These are phyloP conservation scores for Ophiostoma ips DNA, from an alignment of 2,329 filamentous ascomycete genomes.

Conservation along the genomic window DNA sequence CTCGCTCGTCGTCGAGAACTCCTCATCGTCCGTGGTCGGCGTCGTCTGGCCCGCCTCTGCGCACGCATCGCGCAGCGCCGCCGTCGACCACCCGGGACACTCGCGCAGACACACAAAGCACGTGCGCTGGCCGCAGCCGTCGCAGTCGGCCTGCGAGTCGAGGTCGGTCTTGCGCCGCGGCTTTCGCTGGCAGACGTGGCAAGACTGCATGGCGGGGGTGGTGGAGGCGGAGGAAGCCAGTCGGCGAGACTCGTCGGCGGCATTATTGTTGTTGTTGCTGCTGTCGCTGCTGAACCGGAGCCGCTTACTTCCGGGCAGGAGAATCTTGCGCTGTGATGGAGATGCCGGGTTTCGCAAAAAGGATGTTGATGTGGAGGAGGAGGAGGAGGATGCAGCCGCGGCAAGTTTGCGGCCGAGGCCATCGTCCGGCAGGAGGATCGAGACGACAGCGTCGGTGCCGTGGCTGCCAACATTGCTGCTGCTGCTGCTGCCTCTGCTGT, in stretches of 20 bases:
- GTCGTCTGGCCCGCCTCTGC: not conserved
- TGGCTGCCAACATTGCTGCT: slow-evolving; percentile 5
- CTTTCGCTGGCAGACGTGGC: slow-evolving; percentile 53
- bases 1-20: not conserved
- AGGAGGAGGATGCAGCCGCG: not conserved
- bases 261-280: not conserved
- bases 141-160: slow-evolving; percentile 51
- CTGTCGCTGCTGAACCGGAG: not conserved
- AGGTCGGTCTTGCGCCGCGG: slow-evolving; percentile 52
- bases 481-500: slow-evolving; percentile 9
- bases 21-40: not conserved
- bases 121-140: slow-evolving; percentile 45
- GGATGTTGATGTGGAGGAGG: not conserved
- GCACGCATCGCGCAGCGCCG: too few relatives aligned
- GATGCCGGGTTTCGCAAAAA: not conserved
- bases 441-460: not conserved
- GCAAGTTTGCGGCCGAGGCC: not conserved
- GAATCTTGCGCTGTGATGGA: slow-evolving; percentile 3
- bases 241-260: too few relatives aligned
- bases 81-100: slow-evolving; percentile 38
- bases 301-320: slow-evolving; percentile 5
- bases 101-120: slow-evolving; percentile 57
- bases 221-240: not conserved
- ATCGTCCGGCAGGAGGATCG: not conserved
- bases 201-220: slow-evolving; percentile 25